Evolutionary conservation across 2,329 filamentous ascomycete genomes (phyloP), one percentile per base, ranked within the genome.

Genomic region (Paradendryphiella salina): DNA sequence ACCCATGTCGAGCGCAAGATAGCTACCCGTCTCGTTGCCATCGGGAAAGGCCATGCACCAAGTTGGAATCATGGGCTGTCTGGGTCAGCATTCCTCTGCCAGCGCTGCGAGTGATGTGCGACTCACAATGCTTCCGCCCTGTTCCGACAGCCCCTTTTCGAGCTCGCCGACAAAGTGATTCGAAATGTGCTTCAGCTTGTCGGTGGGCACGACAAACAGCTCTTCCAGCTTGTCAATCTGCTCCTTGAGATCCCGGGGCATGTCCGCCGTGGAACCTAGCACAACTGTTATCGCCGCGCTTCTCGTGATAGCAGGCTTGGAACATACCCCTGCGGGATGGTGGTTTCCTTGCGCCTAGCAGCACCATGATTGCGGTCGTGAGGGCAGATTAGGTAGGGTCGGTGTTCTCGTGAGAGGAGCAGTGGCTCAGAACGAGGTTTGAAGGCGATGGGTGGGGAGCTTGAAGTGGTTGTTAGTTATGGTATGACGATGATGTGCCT

Each of bases 21-120:
- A 96, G 20, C 87, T 93, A 57, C 93, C 93, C 3, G 85, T 89
- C 75, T 96, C 93, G 63, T 92, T 74, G 60, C 93, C 93, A 70
- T 89, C 88, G 32, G 93, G 93, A 74, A 90, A 92, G 41, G 85
- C 85, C 85, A 96, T 91, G 54, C 95, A 92, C 93, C 93, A 97
- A 52, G 93, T 96, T 51, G 93, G 89, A 76, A 96, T 96, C 93
- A 97, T 97, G 57, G 93, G 93, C 90, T 96, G 63, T 37, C 10
- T 23, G 1, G 13, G 48, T 62, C 32, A 57, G 50, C 8, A 15
- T 13, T 84, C 96, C 89, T 90, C 96, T 51, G 91, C 96, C 90
- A 88, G 76, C 95, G 90, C 95, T 95, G 54, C 90, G 90, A 32
- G 8, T 23, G 5, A 35, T 4, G 1, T 21, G 36, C 18, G 28